Base-by-base conservation (phyloP, 192 early-diverging fungal species). In the Entophlyctis helioformis region DNA sequence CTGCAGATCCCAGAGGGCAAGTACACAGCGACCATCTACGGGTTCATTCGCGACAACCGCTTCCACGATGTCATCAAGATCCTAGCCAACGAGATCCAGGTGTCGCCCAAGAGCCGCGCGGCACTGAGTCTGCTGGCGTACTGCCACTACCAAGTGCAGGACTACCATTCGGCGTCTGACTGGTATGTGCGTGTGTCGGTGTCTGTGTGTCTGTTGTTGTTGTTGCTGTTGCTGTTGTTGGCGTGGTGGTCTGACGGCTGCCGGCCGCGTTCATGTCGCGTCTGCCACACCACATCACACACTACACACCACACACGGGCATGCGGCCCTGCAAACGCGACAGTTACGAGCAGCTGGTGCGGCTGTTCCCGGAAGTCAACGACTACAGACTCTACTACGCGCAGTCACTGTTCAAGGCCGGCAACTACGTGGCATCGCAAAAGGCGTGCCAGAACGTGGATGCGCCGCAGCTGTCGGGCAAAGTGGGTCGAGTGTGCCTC, bases 1-100 rank as follows among this genome's bases (percentile, higher is more conserved):
- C 51, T 54, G 22, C 75, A 76, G 50, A 62, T 73, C 19, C 76
- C 76, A 2, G 67, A 78, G 42, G 76, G 76, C 9, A 77, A 71
- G 51, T 63, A 61, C 46, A 79, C 76, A 0, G 42, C 55, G 12
- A 79, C 76, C 20, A 66, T 79, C 34, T 79, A 79, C 49, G 46
- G 53, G 13, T 66, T 59, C 48, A 74, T 79, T 21, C 60, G 68
- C 24, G 76, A 79, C 31, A 48, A 43, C 22, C 57, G 71, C 9
- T 74, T 50, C 50, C 31, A 35, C 13, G 76, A 79, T 29, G 69
- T 73, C 8, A 71, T 77, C 41, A 78, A 74, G 42, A 42, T 79
- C 25, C 56, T 79, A 21, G 36, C 48, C 15, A 65, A 62, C 49
- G 76, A 79, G 43, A 46, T 71, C 5, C 44, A 54, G 20, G 52